Percentiles rank a stretch among this genome's conserved stretches.
phyloP scores from a whole-genome alignment of 371 early-diverging fungal genomes.

The Mucor indicus region DNA sequence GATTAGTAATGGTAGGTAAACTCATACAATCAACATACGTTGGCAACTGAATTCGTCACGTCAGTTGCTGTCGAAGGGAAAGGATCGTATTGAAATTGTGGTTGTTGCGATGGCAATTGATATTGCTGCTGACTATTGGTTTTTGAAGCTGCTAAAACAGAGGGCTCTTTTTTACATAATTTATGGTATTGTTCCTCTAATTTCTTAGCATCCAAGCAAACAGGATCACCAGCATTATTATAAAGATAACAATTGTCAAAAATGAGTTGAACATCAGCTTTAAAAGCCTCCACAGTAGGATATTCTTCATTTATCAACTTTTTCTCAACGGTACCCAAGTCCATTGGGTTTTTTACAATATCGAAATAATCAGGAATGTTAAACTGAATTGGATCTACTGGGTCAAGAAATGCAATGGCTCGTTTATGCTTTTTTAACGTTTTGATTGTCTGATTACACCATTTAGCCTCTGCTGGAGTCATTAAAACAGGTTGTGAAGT shows the following conservation, averaged over 20 bases:
- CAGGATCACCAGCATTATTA: conserved; percentile 75
- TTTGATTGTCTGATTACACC: conserved; percentile 41
- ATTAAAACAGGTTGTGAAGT: background rate
- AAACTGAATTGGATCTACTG: conserved; percentile 47
- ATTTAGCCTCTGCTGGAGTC: conserved; percentile 17
- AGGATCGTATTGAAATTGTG: too few species aligned
- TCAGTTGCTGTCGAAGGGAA: too few species aligned
- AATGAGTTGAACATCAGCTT: conserved; percentile 44
- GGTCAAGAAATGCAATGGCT: conserved; percentile 72
- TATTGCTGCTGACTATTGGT: too few species aligned
- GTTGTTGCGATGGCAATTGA: too few species aligned
- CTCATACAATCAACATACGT: too few species aligned
- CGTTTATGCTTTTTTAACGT: conserved; percentile 63
- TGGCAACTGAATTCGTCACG: too few species aligned
- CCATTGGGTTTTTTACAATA: conserved; percentile 96
- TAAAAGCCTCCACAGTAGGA: conserved; percentile 37
- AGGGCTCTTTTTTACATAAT: conserved; percentile 15
- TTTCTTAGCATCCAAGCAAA: conserved; percentile 60
- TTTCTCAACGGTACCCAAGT: conserved; percentile 86
- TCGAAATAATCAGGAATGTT: conserved; percentile 72
- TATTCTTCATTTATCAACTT: conserved; percentile 58
- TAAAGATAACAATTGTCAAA: conserved; percentile 64
- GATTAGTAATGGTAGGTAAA: too few species aligned
- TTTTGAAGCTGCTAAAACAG: too few species aligned
- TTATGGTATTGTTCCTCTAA: conserved; percentile 56